phyloP scores from a whole-genome alignment of 371 early-diverging fungal species.

The Mucor plumbeus region DNA sequence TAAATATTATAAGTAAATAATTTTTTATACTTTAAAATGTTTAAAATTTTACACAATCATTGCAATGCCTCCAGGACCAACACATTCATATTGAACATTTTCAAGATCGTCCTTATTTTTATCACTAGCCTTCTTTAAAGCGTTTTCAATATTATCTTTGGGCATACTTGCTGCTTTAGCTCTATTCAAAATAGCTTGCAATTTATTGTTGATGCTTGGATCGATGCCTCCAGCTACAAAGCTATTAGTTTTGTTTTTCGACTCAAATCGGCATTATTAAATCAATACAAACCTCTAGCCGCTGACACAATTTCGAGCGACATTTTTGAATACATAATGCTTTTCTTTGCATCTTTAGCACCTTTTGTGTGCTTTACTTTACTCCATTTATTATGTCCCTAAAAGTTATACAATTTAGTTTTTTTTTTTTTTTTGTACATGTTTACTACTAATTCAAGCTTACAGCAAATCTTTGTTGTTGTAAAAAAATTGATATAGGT shows the following conservation, averaged over 20 bases:
- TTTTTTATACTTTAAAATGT: background rate
- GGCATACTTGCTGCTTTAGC: conserved; percentile 71
- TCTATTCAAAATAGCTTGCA: conserved; percentile 65
- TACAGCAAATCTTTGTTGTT: conserved; percentile 54
- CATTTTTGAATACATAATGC: conserved; percentile 60
- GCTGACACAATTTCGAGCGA: conserved; percentile 66
- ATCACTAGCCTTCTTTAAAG: conserved; percentile 61
- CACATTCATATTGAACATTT: conserved; percentile 68
- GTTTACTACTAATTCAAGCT: background rate
- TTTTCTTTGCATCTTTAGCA: conserved; percentile 60
- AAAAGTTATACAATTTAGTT: background rate
- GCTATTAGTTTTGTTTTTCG: background rate
- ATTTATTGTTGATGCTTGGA: conserved; percentile 49
- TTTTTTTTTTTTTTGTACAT: background rate
- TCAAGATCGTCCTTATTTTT: conserved; percentile 52
- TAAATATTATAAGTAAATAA: background rate
- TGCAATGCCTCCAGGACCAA: conserved; percentile 68
- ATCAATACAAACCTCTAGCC: conserved; percentile 47
- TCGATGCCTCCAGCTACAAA: conserved; percentile 58
- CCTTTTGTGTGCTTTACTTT: conserved; percentile 73
- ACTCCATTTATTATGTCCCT: conserved; percentile 76
- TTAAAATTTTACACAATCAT: conserved; percentile 60
- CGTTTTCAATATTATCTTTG: conserved; percentile 74
- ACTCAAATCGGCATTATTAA: no score
- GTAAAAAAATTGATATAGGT: conserved; percentile 16